Base-by-base conservation (phyloP, 2,329 filamentous ascomycete genomes). In the Cryphonectria radicalis region DNA sequence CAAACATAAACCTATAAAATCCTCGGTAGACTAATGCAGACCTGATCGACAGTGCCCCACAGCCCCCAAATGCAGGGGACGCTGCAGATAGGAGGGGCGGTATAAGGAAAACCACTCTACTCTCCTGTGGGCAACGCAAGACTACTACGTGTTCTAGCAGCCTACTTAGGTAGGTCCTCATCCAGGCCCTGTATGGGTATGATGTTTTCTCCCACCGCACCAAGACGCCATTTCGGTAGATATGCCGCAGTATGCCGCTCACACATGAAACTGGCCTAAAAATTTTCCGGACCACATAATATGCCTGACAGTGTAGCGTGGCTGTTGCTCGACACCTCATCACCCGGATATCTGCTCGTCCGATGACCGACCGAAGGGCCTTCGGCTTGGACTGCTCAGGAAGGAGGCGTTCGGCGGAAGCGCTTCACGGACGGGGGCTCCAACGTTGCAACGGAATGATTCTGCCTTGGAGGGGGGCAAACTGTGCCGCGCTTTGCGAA, bases 1-100 rank as follows among this genome's bases (percentile, higher is more conserved):
- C 43, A 25, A 22, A 35, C n/a, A 64, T 13, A 40, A 32, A 19
- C 59, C 3, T n/a, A 43, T 28, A 25, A 35, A 28, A 22, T 59
- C 6, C 28, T 32, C 62, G 62, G 62, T 43, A 43, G 25, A 64
- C 40, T 46, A 64, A 64, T 64, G 62, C 40, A 64, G 62, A 43
- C 46, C 40, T 64, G 62, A 64, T 64, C 62, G 62, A 64, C 62
- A 32, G n/a, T 19, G 22, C 62, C 25, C 37, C 62, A 46, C 63
- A 28, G 28, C 25, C n/a, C 62, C n/a, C 62, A 46, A 63, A 46
- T 42, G 62, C 62, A 42, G 62, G 62, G 40, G 17, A 50, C 22
- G 11, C 19, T n/a, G 46, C 46, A n/a, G 22, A 50, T n/a, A 50
- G 6, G 17, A 5, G 22, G 46, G 5, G 22, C 46, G 46, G 62